Evolutionary conservation across 352 stramenopile species (phyloP), one percentile per base, ranked within the genome.

Genomic region (Globisporangium parvum): DNA sequence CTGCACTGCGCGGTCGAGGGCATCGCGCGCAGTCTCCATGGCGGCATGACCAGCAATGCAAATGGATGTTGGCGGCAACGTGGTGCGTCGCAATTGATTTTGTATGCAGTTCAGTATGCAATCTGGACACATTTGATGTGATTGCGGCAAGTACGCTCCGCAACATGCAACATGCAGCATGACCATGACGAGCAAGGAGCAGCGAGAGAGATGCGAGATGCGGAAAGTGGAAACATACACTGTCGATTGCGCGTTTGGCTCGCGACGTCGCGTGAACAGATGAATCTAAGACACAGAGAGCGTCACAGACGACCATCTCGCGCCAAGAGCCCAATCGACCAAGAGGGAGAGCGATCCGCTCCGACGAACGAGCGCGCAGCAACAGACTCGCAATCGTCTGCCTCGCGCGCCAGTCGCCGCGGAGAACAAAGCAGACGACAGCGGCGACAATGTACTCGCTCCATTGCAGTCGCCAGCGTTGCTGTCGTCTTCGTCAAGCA

Each of bases 1-100:
- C 42, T 63, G 63, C 20, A 88, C 65, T 54, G 63, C 73, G 40
- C 61, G 21, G 18, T 62, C 61, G 17, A 65, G 68, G 15, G 60
- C 33, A 21, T 77, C 61, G 0, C 79, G 63, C 47, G 73, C 62
- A 5, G 53, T 63, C 47, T 65, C 39, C 59, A 65, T 65, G 28
- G 39, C 39, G 9, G 6, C 15, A 20, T 24, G 17, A n/a, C n/a
- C n/a, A n/a, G n/a, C n/a, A n/a, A n/a, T n/a, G 17, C 47, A 41
- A 11, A 15, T 47, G 41, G 18, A 18, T 37, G 46, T 11, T 26
- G 12, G 8, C 20, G 23, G 12, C 39, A 44, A 37, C 6, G 1
- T 37, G 5, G 31, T 14, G 31, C 12, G 31, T 37, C 10, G 10
- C 31, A 20, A n/a, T n/a, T 9, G 14, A 20, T 44, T 21, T 21